Percentiles rank a stretch among this genome's conserved stretches.
Evolutionary conservation across 345 rosid species (phyloP).

Genomic region (Citropsis articulata): DNA sequence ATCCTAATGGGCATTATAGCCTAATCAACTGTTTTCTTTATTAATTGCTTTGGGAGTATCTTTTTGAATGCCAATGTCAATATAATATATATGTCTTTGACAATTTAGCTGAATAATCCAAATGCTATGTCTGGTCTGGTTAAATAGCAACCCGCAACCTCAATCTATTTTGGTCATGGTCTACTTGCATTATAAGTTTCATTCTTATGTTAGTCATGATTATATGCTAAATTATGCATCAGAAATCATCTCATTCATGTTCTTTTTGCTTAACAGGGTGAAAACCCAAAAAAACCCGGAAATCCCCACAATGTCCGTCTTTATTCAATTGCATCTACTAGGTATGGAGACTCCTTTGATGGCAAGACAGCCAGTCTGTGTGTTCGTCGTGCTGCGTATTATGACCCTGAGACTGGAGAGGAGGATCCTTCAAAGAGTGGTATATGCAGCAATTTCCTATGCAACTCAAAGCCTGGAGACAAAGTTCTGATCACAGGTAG

Average conservation of each 20-base stretch:
- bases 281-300: constrained; percentile 96
- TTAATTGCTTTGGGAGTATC: not conserved
- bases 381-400: constrained; percentile 94
- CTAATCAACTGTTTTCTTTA: not conserved
- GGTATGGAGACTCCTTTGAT: constrained; percentile 92
- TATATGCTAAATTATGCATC: not conserved
- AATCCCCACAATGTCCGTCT: constrained; percentile 84
- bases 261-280: constrained; percentile 56
- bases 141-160: not conserved
- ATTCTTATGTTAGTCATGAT: not conserved
- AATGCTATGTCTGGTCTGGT: not conserved
- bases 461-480: constrained; percentile 92
- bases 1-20: not conserved
- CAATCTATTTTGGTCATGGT: not conserved
- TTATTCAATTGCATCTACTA: constrained; percentile 90
- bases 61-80: not conserved
- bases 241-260: not conserved
- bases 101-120: not conserved
- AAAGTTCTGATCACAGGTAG: constrained; percentile 81
- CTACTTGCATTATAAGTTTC: not conserved
- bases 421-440: constrained; percentile 94
- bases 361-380: constrained; percentile 90
- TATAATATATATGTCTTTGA: not conserved
- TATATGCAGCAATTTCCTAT: constrained; percentile 88
- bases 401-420: constrained; percentile 87